Percentiles rank a stretch among this genome's conserved stretches.
phyloP scores from a whole-genome alignment of 1,139 yeast genomes.

The Chernovozyma sophiae-reginae region DNA sequence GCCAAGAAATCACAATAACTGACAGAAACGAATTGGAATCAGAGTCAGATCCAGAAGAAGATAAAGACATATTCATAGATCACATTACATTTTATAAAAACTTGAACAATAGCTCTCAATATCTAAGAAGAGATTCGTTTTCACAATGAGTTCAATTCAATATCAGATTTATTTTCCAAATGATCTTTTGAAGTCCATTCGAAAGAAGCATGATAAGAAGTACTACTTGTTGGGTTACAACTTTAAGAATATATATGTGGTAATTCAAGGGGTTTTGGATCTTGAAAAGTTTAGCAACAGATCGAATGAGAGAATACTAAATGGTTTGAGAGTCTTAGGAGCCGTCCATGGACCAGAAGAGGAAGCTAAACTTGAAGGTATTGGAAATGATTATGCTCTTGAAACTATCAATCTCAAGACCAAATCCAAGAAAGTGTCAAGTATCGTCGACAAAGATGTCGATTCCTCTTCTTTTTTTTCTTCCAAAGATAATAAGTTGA shows the following conservation, averaged over 20 bases:
- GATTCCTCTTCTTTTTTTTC: no score
- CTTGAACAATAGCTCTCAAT: slow-evolving; percentile 41
- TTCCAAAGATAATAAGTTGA: no score
- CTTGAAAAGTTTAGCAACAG: slow-evolving; percentile 2
- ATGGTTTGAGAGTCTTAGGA: slow-evolving; percentile 20
- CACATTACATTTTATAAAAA: slow-evolving; percentile 29
- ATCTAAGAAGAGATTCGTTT: slow-evolving; percentile 40
- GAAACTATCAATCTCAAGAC: neutral
- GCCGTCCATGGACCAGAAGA: slow-evolving; percentile 11
- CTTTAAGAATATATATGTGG: slow-evolving; percentile 20
- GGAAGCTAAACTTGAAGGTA: neutral
- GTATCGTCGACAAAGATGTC: no score
- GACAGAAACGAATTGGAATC: no score
- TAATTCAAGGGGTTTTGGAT: slow-evolving; percentile 17
- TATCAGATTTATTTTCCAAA: slow-evolving; percentile 32
- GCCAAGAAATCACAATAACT: no score
- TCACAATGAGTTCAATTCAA: slow-evolving; percentile 12
- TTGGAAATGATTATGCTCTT: neutral
- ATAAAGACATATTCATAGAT: slow-evolving; percentile 13
- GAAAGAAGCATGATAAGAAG: slow-evolving; percentile 5
- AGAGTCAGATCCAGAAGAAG: slow-evolving; percentile 7
- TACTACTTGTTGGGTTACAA: slow-evolving; percentile 26
- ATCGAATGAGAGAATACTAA: slow-evolving; percentile 3
- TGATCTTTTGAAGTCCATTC: slow-evolving; percentile 19
- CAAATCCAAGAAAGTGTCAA: neutral